Evolutionary conservation across 2,329 filamentous ascomycete species (phyloP), one percentile per base, ranked within the genome.

Genomic region (Teratosphaeria viscida): DNA sequence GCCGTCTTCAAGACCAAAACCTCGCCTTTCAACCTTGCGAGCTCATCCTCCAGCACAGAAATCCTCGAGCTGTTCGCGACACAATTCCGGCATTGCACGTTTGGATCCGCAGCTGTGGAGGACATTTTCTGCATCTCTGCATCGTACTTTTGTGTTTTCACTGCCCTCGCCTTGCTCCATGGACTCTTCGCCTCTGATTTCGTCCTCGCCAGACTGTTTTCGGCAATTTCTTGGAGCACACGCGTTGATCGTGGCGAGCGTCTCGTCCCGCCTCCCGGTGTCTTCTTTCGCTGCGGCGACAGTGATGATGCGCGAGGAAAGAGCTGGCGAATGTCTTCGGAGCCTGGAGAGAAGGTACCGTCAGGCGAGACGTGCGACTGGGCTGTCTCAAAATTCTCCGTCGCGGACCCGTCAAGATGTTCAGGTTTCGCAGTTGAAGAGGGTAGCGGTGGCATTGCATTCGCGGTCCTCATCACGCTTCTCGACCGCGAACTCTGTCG

Each of bases 291-390:
- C 14, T 54, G 34, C 43, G 66, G 65, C 6, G 64, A 65, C 1
- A 68, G 62, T 0, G 68, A 71, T 2, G 68, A 69, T 0, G 61
- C 57, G 54, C 68, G 60, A 11, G 70, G 70, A 19, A 71, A 72
- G 1, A 70, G 59, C 19, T 67, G 61, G 8, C 65, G 62, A 4
- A 72, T 61, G 23, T 69, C 61, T 37, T 66, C 60, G 6, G 69
- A 70, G 0, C 59, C 55, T 6, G 65, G 61, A 4, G 62, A 60
- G 58, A 70, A 65, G 16, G 49, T 47, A 11, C 55, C 58, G 19
- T 39, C 26, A 3, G 66, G 62, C 10, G 65, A 64, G 3, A 64
- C 14, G 7, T 64, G 62, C 26, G 61, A 59, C 12, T 52, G 53
- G 26, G 65, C 65, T n/a, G 63, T 61, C 12, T n/a, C n/a, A 3